phyloP scores from a whole-genome alignment of 257 asterid species.

The Vinca minor region DNA sequence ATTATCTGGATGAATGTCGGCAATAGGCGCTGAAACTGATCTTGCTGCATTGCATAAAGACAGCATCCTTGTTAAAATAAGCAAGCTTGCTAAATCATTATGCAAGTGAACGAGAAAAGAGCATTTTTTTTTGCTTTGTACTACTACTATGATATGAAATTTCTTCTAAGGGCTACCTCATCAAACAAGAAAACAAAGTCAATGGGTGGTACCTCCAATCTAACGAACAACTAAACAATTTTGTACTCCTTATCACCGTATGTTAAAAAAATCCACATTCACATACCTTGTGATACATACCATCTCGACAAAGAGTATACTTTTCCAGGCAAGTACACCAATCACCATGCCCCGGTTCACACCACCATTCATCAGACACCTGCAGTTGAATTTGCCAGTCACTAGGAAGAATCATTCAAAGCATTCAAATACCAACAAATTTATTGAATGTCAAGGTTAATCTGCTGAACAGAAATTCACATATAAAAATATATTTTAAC shows the following conservation, averaged over 20 bases:
- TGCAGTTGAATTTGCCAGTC: slow-evolving; percentile 20
- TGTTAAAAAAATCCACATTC: background rate
- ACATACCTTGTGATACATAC: slow-evolving; percentile 84
- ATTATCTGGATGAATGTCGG: slow-evolving; percentile 92
- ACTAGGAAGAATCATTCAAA: slow-evolving; percentile 10
- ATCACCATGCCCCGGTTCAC: slow-evolving; percentile 95
- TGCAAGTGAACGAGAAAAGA: background rate
- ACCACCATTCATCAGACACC: slow-evolving; percentile 97
- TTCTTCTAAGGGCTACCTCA: background rate
- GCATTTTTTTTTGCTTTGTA: no score
- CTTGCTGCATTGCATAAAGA: slow-evolving; percentile 54
- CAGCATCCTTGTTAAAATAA: background rate
- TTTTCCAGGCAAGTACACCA: slow-evolving; percentile 94
- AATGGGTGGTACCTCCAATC: background rate
- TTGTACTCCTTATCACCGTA: background rate
- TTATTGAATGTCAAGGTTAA: background rate
- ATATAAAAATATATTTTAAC: background rate
- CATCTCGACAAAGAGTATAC: slow-evolving; percentile 84
- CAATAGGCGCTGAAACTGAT: slow-evolving; percentile 69
- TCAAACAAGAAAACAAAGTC: background rate
- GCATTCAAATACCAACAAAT: background rate
- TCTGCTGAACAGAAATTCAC: background rate
- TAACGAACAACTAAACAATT: background rate
- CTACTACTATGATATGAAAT: background rate
- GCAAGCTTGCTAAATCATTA: slow-evolving; percentile 1